Percentiles rank a stretch among this genome's conserved stretches.
These are phyloP conservation scores for Vitis rupestris DNA, from an alignment of 164 flowering plant species.

Conservation along the genomic window DNA sequence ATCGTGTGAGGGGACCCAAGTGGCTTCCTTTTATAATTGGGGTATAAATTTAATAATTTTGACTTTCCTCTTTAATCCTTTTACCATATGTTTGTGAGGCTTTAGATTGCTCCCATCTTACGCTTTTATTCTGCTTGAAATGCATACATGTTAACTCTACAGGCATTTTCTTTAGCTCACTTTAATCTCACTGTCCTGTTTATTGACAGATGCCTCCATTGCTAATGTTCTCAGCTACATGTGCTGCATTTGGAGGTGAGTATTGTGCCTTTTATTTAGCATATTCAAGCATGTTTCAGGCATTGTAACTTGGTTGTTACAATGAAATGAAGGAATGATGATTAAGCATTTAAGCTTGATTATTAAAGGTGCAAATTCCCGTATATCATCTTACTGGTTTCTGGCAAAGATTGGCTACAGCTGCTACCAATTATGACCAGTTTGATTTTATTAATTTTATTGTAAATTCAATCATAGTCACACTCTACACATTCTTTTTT, in stretches of 20 bases:
- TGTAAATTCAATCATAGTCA: too few species aligned
- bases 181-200: constrained; percentile 5
- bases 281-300: not conserved
- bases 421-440: too few species aligned
- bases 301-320: not conserved
- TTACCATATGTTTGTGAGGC: not conserved
- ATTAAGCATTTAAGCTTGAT: too few species aligned
- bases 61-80: constrained; percentile 1
- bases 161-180: not conserved
- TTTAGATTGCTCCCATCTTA: not conserved
- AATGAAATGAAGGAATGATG: not conserved
- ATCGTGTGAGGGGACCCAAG: constrained; percentile 74
- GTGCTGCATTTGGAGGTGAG: constrained; percentile 91
- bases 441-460: too few species aligned
- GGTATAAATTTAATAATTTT: constrained; percentile 35
- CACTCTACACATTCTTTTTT: too few species aligned
- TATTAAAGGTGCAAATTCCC: too few species aligned
- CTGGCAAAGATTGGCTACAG: too few species aligned
- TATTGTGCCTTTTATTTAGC: not conserved
- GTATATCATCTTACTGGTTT: too few species aligned
- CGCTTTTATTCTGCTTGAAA: not conserved
- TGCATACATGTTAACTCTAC: not conserved
- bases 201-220: constrained; percentile 67
- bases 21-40: constrained; percentile 86
- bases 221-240: constrained; percentile 60